phyloP scores from a whole-genome alignment of 345 rosid genomes.

The Eucalyptus tenuipes region DNA sequence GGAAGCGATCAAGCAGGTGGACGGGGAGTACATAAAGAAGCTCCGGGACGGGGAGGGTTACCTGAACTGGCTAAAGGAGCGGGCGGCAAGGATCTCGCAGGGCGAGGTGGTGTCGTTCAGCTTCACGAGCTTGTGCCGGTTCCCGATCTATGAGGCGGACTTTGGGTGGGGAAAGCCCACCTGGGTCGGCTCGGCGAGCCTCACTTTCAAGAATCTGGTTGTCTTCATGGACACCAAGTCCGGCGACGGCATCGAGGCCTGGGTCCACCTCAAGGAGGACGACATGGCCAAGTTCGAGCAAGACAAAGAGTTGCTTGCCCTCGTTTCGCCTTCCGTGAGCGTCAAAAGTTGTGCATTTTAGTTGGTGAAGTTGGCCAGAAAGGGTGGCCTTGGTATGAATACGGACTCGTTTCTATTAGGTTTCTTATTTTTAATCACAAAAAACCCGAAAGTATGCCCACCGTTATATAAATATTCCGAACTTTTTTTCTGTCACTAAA shows the following conservation, averaged over 20 bases:
- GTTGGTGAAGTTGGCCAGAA: not conserved
- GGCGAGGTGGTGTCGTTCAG: slow-evolving; percentile 2
- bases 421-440: not conserved
- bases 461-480: rapidly evolving
- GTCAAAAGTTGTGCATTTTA: not conserved
- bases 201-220: slow-evolving; percentile 12
- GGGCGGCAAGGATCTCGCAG: not conserved
- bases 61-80: not conserved
- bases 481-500: not conserved
- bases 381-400: not conserved
- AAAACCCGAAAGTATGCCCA: not conserved
- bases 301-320: not conserved
- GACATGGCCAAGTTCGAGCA: not conserved
- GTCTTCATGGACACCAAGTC: slow-evolving; percentile 13
- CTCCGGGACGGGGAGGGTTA: not conserved
- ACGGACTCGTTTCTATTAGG: not conserved
- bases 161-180: slow-evolving; percentile 25
- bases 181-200: not conserved
- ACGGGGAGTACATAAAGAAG: not conserved
- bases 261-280: not conserved
- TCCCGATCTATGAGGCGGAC: slow-evolving; percentile 29
- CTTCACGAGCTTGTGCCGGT: slow-evolving; percentile 27
- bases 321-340: not conserved
- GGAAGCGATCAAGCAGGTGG: not conserved
- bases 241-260: slow-evolving; percentile 15